Conservation (phyloP, 768 basidiomycete species). For the Tylopilus rubrobrunneus region DNA sequence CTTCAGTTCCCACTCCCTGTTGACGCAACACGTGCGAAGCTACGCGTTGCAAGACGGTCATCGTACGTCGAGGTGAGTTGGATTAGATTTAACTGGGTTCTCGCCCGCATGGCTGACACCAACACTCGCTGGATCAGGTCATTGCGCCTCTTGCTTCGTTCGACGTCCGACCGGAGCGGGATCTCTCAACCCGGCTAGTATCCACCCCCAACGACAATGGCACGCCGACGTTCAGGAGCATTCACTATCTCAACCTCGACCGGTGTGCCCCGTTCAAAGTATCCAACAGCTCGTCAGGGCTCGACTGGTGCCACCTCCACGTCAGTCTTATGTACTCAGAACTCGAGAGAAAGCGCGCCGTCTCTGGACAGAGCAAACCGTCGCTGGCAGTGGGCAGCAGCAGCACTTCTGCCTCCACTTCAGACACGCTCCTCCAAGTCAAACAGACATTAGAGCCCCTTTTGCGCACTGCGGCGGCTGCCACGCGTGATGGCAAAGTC, state of each 20-base stretch:
- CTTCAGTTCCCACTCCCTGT: slow-evolving; percentile 46
- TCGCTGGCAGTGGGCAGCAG: background rate
- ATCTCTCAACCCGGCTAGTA: slow-evolving; percentile 25
- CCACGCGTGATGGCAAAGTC: slow-evolving; percentile 4
- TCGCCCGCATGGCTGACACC: background rate
- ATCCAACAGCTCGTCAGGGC: slow-evolving; percentile 5
- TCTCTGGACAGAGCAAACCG: background rate
- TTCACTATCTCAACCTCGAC: slow-evolving; percentile 38
- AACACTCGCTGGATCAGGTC: slow-evolving; percentile 11
- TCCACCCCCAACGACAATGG: slow-evolving; percentile 9
- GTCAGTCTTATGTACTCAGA: slow-evolving; percentile 26
- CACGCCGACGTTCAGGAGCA: slow-evolving; percentile 29
- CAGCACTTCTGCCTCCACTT: background rate
- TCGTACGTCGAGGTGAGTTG: slow-evolving; percentile 39
- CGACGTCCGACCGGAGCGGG: slow-evolving; percentile 18
- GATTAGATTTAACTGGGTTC: background rate
- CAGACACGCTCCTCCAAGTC: slow-evolving; percentile 24
- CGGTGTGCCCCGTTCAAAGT: slow-evolving; percentile 31
- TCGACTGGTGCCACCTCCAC: slow-evolving; percentile 31
- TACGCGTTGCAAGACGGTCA: slow-evolving; percentile 52
- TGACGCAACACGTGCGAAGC: slow-evolving; percentile 31
- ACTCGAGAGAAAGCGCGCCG: background rate
- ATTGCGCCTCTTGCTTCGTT: slow-evolving; percentile 13
- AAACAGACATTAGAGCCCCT: slow-evolving; percentile 31
- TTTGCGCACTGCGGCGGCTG: slow-evolving; percentile 15